Conservation (phyloP, 208 protist genomes). For the Trypanosoma mega region DNA sequence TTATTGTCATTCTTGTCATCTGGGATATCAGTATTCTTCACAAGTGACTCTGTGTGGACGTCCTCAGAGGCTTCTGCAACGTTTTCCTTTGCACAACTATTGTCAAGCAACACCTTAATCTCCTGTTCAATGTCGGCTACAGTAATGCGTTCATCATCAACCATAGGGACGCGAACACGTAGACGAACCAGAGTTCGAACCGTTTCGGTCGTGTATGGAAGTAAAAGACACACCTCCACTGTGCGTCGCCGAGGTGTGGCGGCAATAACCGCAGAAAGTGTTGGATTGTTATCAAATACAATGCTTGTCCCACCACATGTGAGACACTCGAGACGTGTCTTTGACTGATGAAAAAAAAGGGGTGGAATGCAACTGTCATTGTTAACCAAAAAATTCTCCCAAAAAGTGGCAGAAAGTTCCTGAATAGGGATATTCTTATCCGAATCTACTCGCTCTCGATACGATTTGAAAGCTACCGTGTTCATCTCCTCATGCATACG, state of each 20-base stretch:
- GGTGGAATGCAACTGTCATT: constrained; percentile 68
- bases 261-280: constrained; percentile 58
- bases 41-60: too few relatives aligned
- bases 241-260: constrained; percentile 32
- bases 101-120: constrained; percentile 5
- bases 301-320: constrained; percentile 53
- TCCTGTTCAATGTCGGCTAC: constrained; percentile 11
- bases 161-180: constrained; percentile 7
- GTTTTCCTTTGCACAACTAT: background rate
- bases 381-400: constrained; percentile 86
- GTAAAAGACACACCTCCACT: constrained; percentile 35
- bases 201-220: constrained; percentile 17
- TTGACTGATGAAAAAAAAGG: constrained; percentile 84
- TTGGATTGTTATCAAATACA: constrained; percentile 82
- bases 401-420: constrained; percentile 80
- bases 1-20: background rate
- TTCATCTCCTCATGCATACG: constrained; percentile 92
- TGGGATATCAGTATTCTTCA: background rate
- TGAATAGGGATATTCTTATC: constrained; percentile 61
- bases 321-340: constrained; percentile 63
- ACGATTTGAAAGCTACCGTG: constrained; percentile 59
- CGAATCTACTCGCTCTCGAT: constrained; percentile 78
- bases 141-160: constrained; percentile 1
- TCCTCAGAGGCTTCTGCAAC: too few relatives aligned
- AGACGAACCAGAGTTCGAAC: too few relatives aligned